Evolutionary conservation across 1,284 basidiomycete species (phyloP).

Genomic region (Cryptococcus amylolentus): DNA sequence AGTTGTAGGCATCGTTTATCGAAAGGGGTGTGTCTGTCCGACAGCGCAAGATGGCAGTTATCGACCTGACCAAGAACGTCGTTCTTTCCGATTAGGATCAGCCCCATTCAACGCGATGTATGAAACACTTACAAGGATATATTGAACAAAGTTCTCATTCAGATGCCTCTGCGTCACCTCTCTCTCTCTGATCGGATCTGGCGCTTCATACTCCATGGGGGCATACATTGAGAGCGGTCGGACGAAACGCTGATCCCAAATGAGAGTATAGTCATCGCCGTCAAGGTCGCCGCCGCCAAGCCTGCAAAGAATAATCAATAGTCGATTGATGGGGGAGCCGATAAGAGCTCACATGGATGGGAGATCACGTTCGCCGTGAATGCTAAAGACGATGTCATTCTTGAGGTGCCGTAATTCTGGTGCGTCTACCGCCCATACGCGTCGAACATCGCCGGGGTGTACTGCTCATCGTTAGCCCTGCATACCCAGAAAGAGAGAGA

Average conservation of each 20-base stretch:
- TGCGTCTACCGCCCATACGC: conserved; percentile 38
- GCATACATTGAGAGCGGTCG: conserved; percentile 24
- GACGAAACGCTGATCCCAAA: conserved; percentile 48
- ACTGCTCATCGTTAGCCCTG: conserved; percentile 4
- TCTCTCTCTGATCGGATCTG: conserved; percentile 29
- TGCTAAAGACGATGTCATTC: conserved; percentile 49
- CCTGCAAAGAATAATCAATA: conserved; percentile 13
- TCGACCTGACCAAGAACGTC: conserved; percentile 48
- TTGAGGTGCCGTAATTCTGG: conserved; percentile 41
- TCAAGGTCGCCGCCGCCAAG: conserved; percentile 50
- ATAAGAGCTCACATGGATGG: conserved; percentile 38
- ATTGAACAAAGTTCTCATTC: conserved; percentile 48
- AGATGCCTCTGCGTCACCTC: conserved; percentile 41
- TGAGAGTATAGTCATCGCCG: conserved; percentile 48
- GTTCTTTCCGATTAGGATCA: conserved; percentile 22
- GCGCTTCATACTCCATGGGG: conserved; percentile 46
- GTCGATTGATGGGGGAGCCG: neutral
- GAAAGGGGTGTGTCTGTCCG: conserved; percentile 30
- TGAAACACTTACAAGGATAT: conserved; percentile 30
- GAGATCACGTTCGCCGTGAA: conserved; percentile 39
- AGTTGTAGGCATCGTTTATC: conserved; percentile 25
- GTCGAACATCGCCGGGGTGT: conserved; percentile 37
- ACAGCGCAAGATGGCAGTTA: conserved; percentile 44
- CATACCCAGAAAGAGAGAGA: neutral
- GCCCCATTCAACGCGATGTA: neutral